Evolutionary conservation across 2,329 filamentous ascomycete genomes (phyloP), one percentile per base, ranked within the genome.

Genomic region (Ambrosiella xylebori): DNA sequence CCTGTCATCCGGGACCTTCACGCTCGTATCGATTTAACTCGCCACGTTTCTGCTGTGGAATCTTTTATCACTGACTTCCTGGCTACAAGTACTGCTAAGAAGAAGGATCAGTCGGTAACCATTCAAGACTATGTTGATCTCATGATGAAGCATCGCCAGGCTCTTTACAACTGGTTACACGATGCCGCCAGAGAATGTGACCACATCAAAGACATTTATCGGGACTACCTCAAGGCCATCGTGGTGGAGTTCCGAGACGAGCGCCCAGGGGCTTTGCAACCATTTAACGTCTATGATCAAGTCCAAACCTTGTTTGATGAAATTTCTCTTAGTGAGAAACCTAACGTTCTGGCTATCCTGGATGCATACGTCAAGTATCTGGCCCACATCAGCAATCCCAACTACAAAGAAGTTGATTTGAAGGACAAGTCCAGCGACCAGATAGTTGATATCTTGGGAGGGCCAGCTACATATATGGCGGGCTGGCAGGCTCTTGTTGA

Each of bases 1-100:
- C 85, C 85, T 0, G 80, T 89, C 60, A 87, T 93, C 58, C 76
- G 86, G 19, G 71, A 75, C 2, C 73, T 90, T 6, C 87, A 91
- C 66, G 78, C 85, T 57, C 77, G 78, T 1, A 77, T 89, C 27
- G 84, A 90, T 64, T 74, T 91, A 5, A 80, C 79, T 39, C 81
- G 81, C 44, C 85, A 86, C 17, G 68, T 91, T 6, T 75, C 76
- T 41, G 81, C 86, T 40, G 72, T 79, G 1, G 81, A 90, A 65
- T 73, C 71, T 8, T 89, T 93, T 64, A 66, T 90, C 19, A 77
- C 78, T 5, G 86, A 89, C 62, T 77, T 90, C 59, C 79, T 93
- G 66, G 71, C 70, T 57, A 63, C 54, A 4, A 64, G 62, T 44
- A 51, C 62, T 38, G 27, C 54, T 7, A 59, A 53, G 53, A 52